phyloP scores from a whole-genome alignment of 2,329 filamentous ascomycete species.

The Colletotrichum aenigma region DNA sequence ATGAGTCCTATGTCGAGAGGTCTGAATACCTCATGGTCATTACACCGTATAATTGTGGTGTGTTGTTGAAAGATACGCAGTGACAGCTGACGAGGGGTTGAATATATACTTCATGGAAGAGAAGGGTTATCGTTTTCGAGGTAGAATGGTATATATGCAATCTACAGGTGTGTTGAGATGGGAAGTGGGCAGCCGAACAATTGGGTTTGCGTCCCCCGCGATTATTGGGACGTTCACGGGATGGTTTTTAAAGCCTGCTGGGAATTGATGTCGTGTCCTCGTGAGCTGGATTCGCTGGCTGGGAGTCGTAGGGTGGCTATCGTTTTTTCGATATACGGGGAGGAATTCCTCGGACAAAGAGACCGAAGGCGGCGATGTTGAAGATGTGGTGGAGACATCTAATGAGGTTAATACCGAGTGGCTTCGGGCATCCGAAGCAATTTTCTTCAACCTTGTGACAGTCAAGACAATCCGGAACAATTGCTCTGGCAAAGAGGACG shows the following conservation, averaged over 20 bases:
- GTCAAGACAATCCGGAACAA: no score
- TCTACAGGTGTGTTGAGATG: neutral
- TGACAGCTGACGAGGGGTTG: accelerated
- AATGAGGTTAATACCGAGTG: neutral
- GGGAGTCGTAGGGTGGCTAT: neutral
- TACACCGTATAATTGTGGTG: no score
- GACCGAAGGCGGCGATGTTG: accelerated
- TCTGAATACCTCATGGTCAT: no score
- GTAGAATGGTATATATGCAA: accelerated
- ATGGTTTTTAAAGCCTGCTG: neutral
- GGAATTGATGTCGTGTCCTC: accelerated
- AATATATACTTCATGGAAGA: neutral
- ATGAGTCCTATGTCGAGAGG: neutral
- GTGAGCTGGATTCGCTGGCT: neutral
- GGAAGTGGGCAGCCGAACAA: neutral
- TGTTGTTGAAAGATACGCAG: neutral
- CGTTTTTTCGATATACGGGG: accelerated
- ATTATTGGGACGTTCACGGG: neutral
- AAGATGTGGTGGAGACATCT: accelerated
- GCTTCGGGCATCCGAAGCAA: no score
- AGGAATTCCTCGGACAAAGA: neutral
- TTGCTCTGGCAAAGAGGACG: neutral
- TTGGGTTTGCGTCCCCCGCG: neutral
- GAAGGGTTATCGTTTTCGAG: accelerated
- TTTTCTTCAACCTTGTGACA: no score